A percentile compares a stretch with the other conserved stretches of the same genome.
These are phyloP conservation scores for Neonectria hederae DNA, from an alignment of 2,329 filamentous ascomycete genomes.

Conservation along the genomic window DNA sequence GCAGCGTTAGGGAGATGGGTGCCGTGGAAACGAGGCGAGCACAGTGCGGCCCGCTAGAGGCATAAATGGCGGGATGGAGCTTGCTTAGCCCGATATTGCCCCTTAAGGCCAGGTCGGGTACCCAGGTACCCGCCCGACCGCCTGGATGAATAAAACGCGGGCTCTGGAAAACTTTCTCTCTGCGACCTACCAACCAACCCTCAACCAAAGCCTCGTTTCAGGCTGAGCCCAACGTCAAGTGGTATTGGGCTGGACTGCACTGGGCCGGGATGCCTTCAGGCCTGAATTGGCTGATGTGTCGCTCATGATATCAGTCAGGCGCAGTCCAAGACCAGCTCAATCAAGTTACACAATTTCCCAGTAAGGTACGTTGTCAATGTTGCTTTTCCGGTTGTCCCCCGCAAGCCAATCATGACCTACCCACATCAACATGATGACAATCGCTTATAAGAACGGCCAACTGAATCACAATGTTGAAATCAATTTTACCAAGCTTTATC, in stretches of 20 bases:
- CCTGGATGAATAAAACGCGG: constrained; percentile 28
- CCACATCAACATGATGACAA: constrained; percentile 60
- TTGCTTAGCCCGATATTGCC: constrained; percentile 40
- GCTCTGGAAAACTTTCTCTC: constrained; percentile 19
- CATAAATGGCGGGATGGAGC: constrained; percentile 41
- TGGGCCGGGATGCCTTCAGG: background rate
- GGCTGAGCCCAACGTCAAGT: constrained; percentile 13
- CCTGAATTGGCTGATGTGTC: background rate
- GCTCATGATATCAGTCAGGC: constrained; percentile 4
- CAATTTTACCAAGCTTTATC: constrained; percentile 72
- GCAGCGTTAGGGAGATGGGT: constrained; percentile 20
- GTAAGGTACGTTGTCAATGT: constrained; percentile 34
- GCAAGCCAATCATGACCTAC: constrained; percentile 21
- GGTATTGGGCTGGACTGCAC: constrained; percentile 9
- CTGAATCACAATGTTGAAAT: constrained; percentile 68
- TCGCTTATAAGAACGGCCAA: constrained; percentile 72
- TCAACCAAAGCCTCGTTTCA: constrained; percentile 4
- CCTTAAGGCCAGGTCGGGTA: constrained; percentile 1
- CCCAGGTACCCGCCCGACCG: constrained; percentile 5
- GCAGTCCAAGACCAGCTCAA: background rate
- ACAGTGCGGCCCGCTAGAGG: constrained; percentile 42
- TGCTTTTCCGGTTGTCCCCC: constrained; percentile 28
- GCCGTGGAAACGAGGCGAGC: constrained; percentile 23
- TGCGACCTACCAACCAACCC: constrained; percentile 20
- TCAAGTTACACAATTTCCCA: constrained; percentile 15